A percentile compares a stretch with the other conserved stretches of the same genome.
phyloP scores from a whole-genome alignment of 805 yeast species.

The Priceomyces haplophilus region DNA sequence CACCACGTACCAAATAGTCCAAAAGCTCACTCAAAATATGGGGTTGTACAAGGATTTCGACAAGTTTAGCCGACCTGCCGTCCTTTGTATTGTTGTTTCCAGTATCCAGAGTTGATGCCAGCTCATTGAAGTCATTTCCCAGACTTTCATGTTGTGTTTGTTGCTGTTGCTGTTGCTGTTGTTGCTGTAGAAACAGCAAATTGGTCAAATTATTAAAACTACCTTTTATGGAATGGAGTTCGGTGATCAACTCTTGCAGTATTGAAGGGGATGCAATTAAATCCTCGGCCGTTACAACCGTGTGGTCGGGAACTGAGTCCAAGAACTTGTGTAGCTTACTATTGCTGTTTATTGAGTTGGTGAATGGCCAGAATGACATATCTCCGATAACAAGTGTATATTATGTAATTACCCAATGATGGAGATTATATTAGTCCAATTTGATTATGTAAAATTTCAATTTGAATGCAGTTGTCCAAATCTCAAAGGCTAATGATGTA shows the following conservation, averaged over 20 bases:
- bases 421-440: neutral
- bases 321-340: constrained; percentile 40
- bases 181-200: constrained; percentile 28
- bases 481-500: neutral
- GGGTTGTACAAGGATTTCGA: constrained; percentile 78
- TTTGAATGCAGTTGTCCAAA: neutral
- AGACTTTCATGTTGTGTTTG: constrained; percentile 1
- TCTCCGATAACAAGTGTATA: neutral
- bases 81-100: constrained; percentile 25
- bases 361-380: constrained; percentile 49
- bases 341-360: constrained; percentile 34
- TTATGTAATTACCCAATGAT: neutral
- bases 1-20: constrained; percentile 56
- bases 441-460: neutral
- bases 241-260: constrained; percentile 38
- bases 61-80: constrained; percentile 49
- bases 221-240: constrained; percentile 35
- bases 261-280: constrained; percentile 30
- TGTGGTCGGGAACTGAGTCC: constrained; percentile 34
- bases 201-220: constrained; percentile 26
- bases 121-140: constrained; percentile 30
- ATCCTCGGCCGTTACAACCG: constrained; percentile 30
- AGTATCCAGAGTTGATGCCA: constrained; percentile 31
- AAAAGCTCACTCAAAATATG: constrained; percentile 67
- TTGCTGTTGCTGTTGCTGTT: constrained; percentile 10